These are phyloP conservation scores for Styphnolobium japonicum DNA, from an alignment of 306 rosid genomes.

Conservation along the genomic window DNA sequence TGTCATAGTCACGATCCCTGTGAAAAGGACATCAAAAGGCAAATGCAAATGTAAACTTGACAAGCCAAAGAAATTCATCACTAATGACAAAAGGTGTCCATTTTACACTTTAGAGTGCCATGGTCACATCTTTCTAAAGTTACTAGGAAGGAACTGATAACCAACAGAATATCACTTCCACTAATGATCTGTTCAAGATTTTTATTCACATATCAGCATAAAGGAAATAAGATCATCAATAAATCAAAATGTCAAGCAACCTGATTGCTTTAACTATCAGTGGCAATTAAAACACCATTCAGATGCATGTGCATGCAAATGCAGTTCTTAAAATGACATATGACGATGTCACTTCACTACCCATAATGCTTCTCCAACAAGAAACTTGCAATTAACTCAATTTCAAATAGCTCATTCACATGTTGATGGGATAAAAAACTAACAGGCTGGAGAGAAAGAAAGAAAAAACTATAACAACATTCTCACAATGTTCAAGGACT, in stretches of 20 bases:
- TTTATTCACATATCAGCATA: not conserved
- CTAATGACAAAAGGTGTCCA: not conserved
- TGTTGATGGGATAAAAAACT: not conserved
- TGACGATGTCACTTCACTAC: not conserved
- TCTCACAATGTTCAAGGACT: not conserved
- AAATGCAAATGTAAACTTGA: slow-evolving; percentile 5
- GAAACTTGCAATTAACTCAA: not conserved
- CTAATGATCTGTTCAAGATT: not conserved
- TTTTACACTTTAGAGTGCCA: not conserved
- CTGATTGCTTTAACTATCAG: not conserved
- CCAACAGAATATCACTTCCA: not conserved
- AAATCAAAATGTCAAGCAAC: not conserved
- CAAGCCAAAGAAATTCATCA: not conserved
- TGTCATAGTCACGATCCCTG: slow-evolving; percentile 90
- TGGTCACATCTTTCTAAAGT: not conserved
- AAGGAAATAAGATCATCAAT: not conserved
- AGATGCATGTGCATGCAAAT: not conserved
- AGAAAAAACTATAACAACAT: not conserved
- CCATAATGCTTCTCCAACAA: not conserved
- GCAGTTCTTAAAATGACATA: not conserved
- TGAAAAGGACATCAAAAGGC: slow-evolving; percentile 11
- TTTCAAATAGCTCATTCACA: not conserved
- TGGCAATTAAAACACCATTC: slow-evolving; percentile 6
- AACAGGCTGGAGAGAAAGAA: not conserved
- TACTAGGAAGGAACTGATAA: not conserved